Base-by-base conservation (phyloP, 768 basidiomycete species). In the Inosperma sp. region DNA sequence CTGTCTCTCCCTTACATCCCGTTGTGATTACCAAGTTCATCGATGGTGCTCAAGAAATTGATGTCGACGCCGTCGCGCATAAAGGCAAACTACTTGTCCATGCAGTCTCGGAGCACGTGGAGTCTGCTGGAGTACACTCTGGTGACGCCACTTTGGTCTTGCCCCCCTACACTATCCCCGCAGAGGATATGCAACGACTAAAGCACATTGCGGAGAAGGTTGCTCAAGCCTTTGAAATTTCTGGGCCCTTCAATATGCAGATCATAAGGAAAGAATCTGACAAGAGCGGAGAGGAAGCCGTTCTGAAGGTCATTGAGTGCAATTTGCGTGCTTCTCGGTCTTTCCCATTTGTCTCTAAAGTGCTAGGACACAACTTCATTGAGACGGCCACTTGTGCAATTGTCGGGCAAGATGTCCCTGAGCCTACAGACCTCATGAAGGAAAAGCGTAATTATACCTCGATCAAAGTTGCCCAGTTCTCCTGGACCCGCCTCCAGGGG, bases 1-100 rank as follows among this genome's bases (percentile, higher is more conserved):
- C 86, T 37, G 96, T 98, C 49, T 98, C 96, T 1, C 93, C 96
- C 34, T 80, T 94, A 14, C 93, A 98, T 70, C 96, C 96, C 2
- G 95, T 97, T 59, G 96, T 99, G 64, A 85, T 99, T 69, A 93
- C 95, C 61, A 97, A 98, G 69, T 99, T 97, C 81, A 99, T 99
- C 62, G 91, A 95, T 66, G 82, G 85, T 58, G 94, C 96, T 7
- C 93, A 98, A 68, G 96, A 98, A 68, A 95, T 99, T 55, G 96
- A 99, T 56, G 83, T 98, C 37, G 96, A 99, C 63, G 96, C 94
- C 34, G 96, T 97, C 48, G 95, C 92, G 2, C 81, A 97, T 76
- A 73, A 93, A 54, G 96, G 96, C 57, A 80, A 83, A 57, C 87
- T 98, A 8, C 79, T 98, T 44, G 81, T 99, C 25, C 95, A 98